Conservation (phyloP, 2,329 filamentous ascomycete species). For the Apiospora hydei region DNA sequence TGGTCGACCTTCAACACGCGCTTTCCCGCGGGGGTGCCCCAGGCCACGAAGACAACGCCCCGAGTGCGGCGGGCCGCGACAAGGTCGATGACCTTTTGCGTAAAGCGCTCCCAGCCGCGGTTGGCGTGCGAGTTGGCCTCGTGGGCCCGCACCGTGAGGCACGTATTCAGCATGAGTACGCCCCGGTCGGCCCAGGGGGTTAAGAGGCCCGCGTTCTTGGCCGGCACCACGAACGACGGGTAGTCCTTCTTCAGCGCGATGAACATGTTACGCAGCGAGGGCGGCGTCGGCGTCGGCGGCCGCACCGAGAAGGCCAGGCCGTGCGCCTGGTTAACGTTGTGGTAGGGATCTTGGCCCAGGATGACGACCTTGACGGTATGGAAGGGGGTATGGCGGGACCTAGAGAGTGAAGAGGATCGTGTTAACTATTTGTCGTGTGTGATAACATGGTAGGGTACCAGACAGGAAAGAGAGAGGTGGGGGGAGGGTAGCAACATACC, state of each 20-base stretch:
- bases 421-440: not conserved
- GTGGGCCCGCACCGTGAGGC: conserved; percentile 89
- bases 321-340: conserved; percentile 94
- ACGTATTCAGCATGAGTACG: conserved; percentile 93
- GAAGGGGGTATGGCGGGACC: conserved; percentile 93
- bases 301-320: conserved; percentile 95
- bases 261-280: conserved; percentile 94
- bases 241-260: conserved; percentile 88
- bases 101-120: conserved; percentile 92
- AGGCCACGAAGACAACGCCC: conserved; percentile 94
- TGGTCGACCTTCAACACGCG: conserved; percentile 77
- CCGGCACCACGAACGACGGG: conserved; percentile 76
- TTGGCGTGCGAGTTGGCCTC: conserved; percentile 86
- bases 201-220: conserved; percentile 80
- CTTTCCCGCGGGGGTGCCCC: conserved; percentile 86
- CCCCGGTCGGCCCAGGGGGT: conserved; percentile 95
- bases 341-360: conserved; percentile 95
- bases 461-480: not conserved
- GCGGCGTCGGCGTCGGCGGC: conserved; percentile 85
- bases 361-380: conserved; percentile 90
- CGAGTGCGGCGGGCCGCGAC: conserved; percentile 77
- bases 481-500: conserved; percentile 61
- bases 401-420: conserved; percentile 45
- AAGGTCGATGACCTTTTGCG: conserved; percentile 87
- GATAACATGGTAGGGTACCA: not conserved